Base-by-base conservation (phyloP, 2,329 filamentous ascomycete species). In the Diaporthe caulivora region DNA sequence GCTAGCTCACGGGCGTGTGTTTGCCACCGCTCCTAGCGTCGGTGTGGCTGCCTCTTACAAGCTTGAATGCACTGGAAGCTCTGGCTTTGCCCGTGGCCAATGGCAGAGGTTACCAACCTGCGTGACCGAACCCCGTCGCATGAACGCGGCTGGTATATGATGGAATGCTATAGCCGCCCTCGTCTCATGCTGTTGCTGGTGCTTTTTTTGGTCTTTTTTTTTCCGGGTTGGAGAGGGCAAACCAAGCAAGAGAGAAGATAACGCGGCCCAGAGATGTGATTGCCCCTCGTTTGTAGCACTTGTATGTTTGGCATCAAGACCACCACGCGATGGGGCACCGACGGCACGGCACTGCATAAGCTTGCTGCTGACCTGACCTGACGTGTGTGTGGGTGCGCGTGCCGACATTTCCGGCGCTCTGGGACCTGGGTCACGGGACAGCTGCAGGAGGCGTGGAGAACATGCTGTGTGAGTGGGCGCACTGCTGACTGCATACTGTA, bases 361-460 rank as follows among this genome's bases (percentile, higher is more conserved):
- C n/a, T n/a, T n/a, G n/a, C n/a, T n/a, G n/a, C 34, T 34, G 34
- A 9, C 5, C 34, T 34, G 34, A 34, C 34, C 34, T 34, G 34
- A 34, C 34, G 34, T 9, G 34, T 34, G 34, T 9, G 34, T 34
- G 34, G 5, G 34, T 34, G 34, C 9, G 57, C 6, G 24, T 65
- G 44, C 62, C 62, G 62, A 65, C 18, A 26, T 51, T 53, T 53
- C 69, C 69, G 55, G 21, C 29, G 31, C 24, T 49, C 55, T 54
- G 55, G 69, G 34, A 54, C 69, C 31, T 13, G 42, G 55, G 69
- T 60, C 44, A 65, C 51, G 15, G 42, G 40, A 60, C 18, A 21
- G n/a, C 53, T 44, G 42, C 24, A 37, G n/a, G 24, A 49, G 37
- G 34, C 29, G 47, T 55, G 58, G 29, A 58, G 53, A 62, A 62